Base-by-base conservation (phyloP, 164 flowering plant species). In the Saururus chinensis region DNA sequence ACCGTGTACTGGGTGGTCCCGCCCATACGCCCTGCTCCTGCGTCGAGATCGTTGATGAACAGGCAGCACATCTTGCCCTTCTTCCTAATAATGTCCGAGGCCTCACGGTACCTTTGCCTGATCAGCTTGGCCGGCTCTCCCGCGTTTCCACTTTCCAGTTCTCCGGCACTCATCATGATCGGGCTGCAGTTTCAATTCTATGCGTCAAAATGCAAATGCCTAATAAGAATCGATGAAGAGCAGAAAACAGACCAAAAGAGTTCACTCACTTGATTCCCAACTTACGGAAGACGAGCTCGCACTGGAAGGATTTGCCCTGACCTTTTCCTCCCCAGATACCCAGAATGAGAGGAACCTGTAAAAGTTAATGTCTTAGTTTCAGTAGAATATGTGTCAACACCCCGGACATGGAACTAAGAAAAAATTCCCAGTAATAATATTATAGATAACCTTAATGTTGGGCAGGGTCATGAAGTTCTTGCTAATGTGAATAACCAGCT, bases 291-390 rank as follows among this genome's bases (percentile, higher is more conserved):
- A 82, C 84, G 53, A 82, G 87, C 69, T 82, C 87, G 70, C 83
- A 80, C 58, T 82, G 87, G 81, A 82, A 82, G 14, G 87, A 79
- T 67, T 80, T 83, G 6, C 87, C 84, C 55, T 83, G 87, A 64
- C 84, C 84, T 70, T 80, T 83, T 59, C 84, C 87, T 77, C 84
- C 84, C 83, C 87, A 82, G 23, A 82, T 35, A 73, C 76, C 87
- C 66, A 80, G 60, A 56, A 82, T 80, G 24, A 80, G 81, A 68
- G 82, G 87, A 66, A 82, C 80, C 86, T 82, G 73, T 51, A 66
- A 67, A 23, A 25, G 6, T 56, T 40, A 26, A 21, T 7, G 56
- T 2, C 6, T 30, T 42, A 42, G 9, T 42, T 42, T 4, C 12
- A 42, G 37, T n/a, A n/a, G n/a, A n/a, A n/a, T n/a, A 30, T 30